Evolutionary conservation across 2,329 filamentous ascomycete genomes (phyloP).

Genomic region (Aspergillus fumigatiaffinis): DNA sequence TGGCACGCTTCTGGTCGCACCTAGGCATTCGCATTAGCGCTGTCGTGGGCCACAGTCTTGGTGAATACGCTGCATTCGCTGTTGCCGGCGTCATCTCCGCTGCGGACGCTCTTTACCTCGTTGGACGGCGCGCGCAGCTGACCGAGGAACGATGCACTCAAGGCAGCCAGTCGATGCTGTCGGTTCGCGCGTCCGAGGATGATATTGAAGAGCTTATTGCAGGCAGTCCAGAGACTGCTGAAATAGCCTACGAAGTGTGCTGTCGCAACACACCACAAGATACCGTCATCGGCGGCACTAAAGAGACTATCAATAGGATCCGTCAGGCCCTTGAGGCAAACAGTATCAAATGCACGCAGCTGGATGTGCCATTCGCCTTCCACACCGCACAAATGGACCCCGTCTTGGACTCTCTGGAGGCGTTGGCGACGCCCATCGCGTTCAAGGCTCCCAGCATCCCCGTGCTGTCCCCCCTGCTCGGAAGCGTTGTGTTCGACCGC

Average conservation of each 20-base stretch:
- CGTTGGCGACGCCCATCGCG: conserved; percentile 36
- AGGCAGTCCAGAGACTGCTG: conserved; percentile 32
- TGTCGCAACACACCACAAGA: conserved; percentile 74
- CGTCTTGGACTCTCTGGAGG: conserved; percentile 11
- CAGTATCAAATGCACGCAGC: conserved; percentile 58
- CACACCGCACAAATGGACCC: conserved; percentile 18
- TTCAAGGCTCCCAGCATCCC: conserved; percentile 58
- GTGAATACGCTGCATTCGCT: conserved; percentile 38
- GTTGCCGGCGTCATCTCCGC: conserved; percentile 34
- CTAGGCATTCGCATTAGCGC: conserved; percentile 42
- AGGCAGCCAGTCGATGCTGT: conserved; percentile 65
- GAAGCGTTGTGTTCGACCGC: conserved; percentile 52
- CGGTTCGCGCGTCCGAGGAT: conserved; percentile 45
- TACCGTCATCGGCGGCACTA: conserved; percentile 65
- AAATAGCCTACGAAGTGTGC: conserved; percentile 50
- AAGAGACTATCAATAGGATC: conserved; percentile 56
- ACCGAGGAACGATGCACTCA: conserved; percentile 62
- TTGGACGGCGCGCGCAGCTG: conserved; percentile 64
- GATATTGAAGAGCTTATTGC: conserved; percentile 58
- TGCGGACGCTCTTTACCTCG: conserved; percentile 55
- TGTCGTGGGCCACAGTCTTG: conserved; percentile 49
- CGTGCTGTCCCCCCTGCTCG: conserved; percentile 65
- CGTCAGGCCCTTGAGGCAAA: conserved; percentile 47
- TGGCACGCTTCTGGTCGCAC: conserved; percentile 27
- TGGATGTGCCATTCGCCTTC: conserved; percentile 63